Evolutionary conservation across 768 basidiomycete genomes (phyloP), one percentile per base, ranked within the genome.

Genomic region (Xanthoconium stramineum): DNA sequence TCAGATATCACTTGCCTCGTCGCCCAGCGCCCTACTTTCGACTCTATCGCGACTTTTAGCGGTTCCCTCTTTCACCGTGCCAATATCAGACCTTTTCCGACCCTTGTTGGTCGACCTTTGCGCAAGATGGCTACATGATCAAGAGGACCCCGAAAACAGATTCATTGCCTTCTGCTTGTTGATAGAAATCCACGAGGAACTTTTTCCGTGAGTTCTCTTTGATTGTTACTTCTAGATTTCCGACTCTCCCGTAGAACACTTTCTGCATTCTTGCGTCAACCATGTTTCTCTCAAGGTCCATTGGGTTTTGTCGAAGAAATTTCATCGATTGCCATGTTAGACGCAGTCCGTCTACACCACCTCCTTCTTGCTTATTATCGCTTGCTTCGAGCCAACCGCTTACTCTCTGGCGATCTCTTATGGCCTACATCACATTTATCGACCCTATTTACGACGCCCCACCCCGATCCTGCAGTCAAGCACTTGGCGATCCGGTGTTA

Each of bases 291-390:
- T 55, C 67, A 76, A 15, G 85, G 89, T 1, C 87, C 85, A 3
- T 67, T 94, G 11, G 68, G 74, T 74, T 79, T 66, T 49, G 64
- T 84, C 19, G 62, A 75, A 47, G 49, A 57, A 44, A 54, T 63
- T 10, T 54, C 73, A 4, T 65, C 73, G 5, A 47, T 71, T 17
- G 48, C 68, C n/a, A 56, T 63, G 2, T 56, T 77, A 47, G 77
- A 85, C 37, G 52, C 69, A 6, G 64, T 65, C 19, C 77, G 79
- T n/a, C 72, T 94, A 13, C 90, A 94, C 24, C 76, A 77, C 48
- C 69, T 89, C 0, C 79, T 97, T 33, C 76, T 96, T 43, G 82
- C 89, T 1, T 91, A 94, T 65, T 89, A 89, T 66, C 86, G 94
- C 38, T 79, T 96, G 47, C 76, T 94, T 17, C 78, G 80, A 65